phyloP scores from a whole-genome alignment of 768 basidiomycete species.

The Chlorophyllum brunneum region DNA sequence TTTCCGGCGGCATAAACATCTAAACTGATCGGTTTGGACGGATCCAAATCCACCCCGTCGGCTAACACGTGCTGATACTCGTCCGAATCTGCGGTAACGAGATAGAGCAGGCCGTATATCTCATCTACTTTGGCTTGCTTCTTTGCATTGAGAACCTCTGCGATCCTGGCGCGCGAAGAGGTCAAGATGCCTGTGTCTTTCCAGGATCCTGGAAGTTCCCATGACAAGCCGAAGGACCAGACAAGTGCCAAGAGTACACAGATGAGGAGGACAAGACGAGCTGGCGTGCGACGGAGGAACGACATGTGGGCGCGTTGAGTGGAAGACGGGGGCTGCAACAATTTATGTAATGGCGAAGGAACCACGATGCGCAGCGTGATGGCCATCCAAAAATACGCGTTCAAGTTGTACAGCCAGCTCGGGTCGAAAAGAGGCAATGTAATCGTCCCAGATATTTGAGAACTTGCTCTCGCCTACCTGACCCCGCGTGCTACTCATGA shows the following conservation, averaged over 20 bases:
- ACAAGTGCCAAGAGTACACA: slow-evolving; percentile 31
- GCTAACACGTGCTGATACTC: slow-evolving; percentile 38
- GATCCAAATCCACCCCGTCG: slow-evolving; percentile 38
- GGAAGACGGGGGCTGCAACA: slow-evolving; percentile 4
- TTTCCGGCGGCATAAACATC: slow-evolving; percentile 52
- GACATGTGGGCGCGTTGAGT: slow-evolving; percentile 25
- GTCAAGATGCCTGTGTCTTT: slow-evolving; percentile 28
- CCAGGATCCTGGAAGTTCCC: slow-evolving; percentile 35
- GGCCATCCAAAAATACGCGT: no score
- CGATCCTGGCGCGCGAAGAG: slow-evolving; percentile 37
- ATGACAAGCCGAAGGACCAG: slow-evolving; percentile 40
- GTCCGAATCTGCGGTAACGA: slow-evolving; percentile 42
- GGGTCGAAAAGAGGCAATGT: no score
- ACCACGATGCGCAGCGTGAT: no score
- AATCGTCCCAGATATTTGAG: no score
- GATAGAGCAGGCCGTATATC: slow-evolving; percentile 67
- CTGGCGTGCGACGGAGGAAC: slow-evolving; percentile 27
- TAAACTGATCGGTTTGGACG: slow-evolving; percentile 44
- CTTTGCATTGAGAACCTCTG: slow-evolving; percentile 31
- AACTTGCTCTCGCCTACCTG: no score
- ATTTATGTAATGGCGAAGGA: slow-evolving; percentile 10
- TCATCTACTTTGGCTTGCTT: slow-evolving; percentile 41
- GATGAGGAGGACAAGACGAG: slow-evolving; percentile 36
- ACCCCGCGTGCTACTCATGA: no score
- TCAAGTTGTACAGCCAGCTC: no score